phyloP scores from a whole-genome alignment of 441 rosid species.

The Theobroma grandiflorum region DNA sequence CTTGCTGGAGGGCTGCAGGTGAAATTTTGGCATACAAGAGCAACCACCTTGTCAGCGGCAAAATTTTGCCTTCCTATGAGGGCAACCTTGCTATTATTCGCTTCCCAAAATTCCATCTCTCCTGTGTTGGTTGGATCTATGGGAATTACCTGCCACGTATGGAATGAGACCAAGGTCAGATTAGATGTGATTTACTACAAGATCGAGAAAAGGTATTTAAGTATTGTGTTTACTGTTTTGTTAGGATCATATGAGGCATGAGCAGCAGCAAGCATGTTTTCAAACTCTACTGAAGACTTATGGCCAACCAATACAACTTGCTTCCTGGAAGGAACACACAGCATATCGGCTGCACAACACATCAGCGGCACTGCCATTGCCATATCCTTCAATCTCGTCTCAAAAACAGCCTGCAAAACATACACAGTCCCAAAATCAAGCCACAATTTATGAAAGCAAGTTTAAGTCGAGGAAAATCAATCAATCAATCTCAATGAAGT shows the following conservation, averaged over 20 bases:
- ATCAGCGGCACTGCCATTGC: slow-evolving; percentile 91
- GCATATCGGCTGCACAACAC: slow-evolving; percentile 91
- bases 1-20: slow-evolving; percentile 73
- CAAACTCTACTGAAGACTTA: slow-evolving; percentile 57
- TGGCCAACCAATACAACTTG: slow-evolving; percentile 78
- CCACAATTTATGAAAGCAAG: not conserved
- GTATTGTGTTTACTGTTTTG: slow-evolving; percentile 63
- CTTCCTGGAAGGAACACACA: slow-evolving; percentile 61
- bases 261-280: slow-evolving; percentile 76
- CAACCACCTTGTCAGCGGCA: slow-evolving; percentile 62
- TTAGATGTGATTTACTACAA: not conserved
- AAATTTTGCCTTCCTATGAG: slow-evolving; percentile 67
- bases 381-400: slow-evolving; percentile 71
- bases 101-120: slow-evolving; percentile 87
- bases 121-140: slow-evolving; percentile 62
- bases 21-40: slow-evolving; percentile 89
- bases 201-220: slow-evolving; percentile 2
- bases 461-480: not conserved
- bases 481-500: not conserved
- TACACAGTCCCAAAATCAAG: not conserved
- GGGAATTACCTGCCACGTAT: slow-evolving; percentile 72
- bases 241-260: slow-evolving; percentile 78
- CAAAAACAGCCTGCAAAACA: slow-evolving; percentile 71
- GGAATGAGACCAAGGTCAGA: not conserved
- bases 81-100: slow-evolving; percentile 58